These are phyloP conservation scores for Cutaneotrichosporon mucoides DNA, from an alignment of 1,284 basidiomycete species.

Conservation along the genomic window DNA sequence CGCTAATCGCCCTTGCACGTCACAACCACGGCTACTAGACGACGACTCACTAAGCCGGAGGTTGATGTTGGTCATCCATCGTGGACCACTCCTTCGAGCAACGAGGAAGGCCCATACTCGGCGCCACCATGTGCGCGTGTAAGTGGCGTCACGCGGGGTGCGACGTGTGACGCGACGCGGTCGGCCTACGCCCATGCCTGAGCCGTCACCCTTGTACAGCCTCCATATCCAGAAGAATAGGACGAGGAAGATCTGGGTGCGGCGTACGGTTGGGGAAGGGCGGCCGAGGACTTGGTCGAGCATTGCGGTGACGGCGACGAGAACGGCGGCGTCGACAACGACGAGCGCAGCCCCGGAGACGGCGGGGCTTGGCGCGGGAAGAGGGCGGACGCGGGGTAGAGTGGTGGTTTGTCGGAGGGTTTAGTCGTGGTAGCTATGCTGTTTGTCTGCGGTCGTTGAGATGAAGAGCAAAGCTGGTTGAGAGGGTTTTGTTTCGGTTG, in stretches of 20 bases:
- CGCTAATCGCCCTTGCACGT: background rate
- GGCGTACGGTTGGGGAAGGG: slow-evolving; percentile 69
- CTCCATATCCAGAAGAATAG: slow-evolving; percentile 85
- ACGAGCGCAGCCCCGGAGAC: background rate
- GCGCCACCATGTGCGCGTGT: slow-evolving; percentile 15
- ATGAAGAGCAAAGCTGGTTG: too few relatives aligned
- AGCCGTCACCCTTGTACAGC: slow-evolving; percentile 65
- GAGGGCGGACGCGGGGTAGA: background rate
- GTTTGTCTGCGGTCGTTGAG: too few relatives aligned
- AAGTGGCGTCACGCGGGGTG: background rate
- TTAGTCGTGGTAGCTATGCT: background rate
- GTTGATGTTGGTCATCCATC: slow-evolving; percentile 42
- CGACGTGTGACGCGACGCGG: background rate
- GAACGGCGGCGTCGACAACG: background rate
- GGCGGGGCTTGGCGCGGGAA: background rate
- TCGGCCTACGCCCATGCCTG: slow-evolving; percentile 40
- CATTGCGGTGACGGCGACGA: slow-evolving; percentile 52
- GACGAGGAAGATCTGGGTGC: slow-evolving; percentile 75
- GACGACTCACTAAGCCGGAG: slow-evolving; percentile 33
- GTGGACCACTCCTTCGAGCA: slow-evolving; percentile 29
- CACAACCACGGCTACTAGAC: too few relatives aligned
- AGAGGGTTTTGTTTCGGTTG: too few relatives aligned
- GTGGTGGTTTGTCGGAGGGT: too few relatives aligned
- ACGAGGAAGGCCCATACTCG: slow-evolving; percentile 32
- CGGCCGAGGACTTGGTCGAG: slow-evolving; percentile 77